Evolutionary conservation across 2,329 filamentous ascomycete genomes (phyloP), one percentile per base, ranked within the genome.

Genomic region (Phialemonium atrogriseum): DNA sequence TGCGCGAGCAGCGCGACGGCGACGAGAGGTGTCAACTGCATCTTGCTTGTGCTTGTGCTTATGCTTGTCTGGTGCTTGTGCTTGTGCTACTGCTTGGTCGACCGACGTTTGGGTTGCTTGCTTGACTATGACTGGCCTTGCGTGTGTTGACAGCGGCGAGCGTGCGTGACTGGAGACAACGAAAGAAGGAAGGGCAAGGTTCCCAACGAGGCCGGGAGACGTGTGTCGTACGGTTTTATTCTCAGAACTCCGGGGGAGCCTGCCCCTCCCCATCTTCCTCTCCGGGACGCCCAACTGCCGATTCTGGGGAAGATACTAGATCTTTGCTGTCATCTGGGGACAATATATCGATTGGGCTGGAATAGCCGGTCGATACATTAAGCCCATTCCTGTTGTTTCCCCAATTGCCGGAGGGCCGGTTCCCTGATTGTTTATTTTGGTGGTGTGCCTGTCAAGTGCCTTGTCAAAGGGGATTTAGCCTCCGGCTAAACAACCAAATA

Each of bases 1-100:
- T 47, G 49, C 30, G 45, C 49, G 32, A 51, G 40, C 39, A 54
- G 46, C 37, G 48, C 42, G 12, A 39, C 36, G 17, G 40, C 44
- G 24, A 47, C 47, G 38, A 47, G 42, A 35, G 48, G 34, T 31
- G 44, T 38, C 36, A 40, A 28, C 35, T 46, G 41, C 50, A 53
- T 53, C 20, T 39, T 52, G 24, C 9, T 13, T 31, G 24, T 32
- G 10, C 9, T 10, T 18, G 17, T 28, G 17, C 10, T 29, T 30
- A 27, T n/a, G 20, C 31, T 27, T 25, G 19, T 11, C 24, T 28
- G 16, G 24, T 20, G 13, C 13, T n/a, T 27, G 6, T 21, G 7
- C 7, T 13, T 9, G 7, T 14, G 25, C 10, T 10, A 27, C 25
- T 27, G 25, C 25, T 5, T 17, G n/a, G n/a, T n/a, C n/a, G n/a